Evolutionary conservation across 2,329 filamentous ascomycete species (phyloP).

Genomic region (Sarocladium oryzae): DNA sequence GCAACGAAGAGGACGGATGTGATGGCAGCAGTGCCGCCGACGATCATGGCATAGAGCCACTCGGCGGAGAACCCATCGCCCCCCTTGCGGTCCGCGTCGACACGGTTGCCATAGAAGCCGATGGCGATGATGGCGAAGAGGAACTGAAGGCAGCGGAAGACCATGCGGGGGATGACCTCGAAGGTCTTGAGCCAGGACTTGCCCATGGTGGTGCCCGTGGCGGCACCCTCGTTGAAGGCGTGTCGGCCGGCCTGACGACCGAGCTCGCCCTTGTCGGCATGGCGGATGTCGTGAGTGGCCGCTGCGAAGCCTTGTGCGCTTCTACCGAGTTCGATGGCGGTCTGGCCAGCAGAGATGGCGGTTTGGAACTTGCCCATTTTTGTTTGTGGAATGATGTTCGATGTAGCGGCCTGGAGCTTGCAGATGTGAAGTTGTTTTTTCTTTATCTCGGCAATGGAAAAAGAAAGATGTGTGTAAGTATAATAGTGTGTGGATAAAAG

Average conservation of each 20-base stretch:
- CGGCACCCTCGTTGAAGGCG: constrained; percentile 28
- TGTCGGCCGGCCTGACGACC: constrained; percentile 25
- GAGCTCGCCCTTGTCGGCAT: constrained; percentile 26
- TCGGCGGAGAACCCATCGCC: constrained; percentile 40
- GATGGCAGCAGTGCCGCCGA: constrained; percentile 47
- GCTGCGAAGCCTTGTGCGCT: constrained; percentile 21
- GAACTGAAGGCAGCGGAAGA: constrained; percentile 62
- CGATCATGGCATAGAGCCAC: constrained; percentile 59
- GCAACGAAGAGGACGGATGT: constrained; percentile 40
- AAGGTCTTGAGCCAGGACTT: constrained; percentile 40
- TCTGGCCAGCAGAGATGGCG: constrained; percentile 27
- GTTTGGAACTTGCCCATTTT: constrained; percentile 23
- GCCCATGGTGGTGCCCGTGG: constrained; percentile 33
- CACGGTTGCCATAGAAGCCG: constrained; percentile 61
- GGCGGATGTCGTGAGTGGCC: constrained; percentile 23
- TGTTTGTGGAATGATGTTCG: background rate
- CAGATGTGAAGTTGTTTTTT: too few relatives aligned
- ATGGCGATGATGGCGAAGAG: constrained; percentile 61
- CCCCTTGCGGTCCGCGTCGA: constrained; percentile 36
- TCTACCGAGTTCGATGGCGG: constrained; percentile 25
- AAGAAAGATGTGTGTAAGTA: too few relatives aligned
- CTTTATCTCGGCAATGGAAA: too few relatives aligned
- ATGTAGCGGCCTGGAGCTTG: background rate
- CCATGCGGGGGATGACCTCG: constrained; percentile 40
- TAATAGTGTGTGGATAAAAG: too few relatives aligned